A percentile compares a stretch with the other conserved stretches of the same genome.
These are phyloP conservation scores for Yamadazyma sp. DNA, from an alignment of 805 yeast species.

Conservation along the genomic window DNA sequence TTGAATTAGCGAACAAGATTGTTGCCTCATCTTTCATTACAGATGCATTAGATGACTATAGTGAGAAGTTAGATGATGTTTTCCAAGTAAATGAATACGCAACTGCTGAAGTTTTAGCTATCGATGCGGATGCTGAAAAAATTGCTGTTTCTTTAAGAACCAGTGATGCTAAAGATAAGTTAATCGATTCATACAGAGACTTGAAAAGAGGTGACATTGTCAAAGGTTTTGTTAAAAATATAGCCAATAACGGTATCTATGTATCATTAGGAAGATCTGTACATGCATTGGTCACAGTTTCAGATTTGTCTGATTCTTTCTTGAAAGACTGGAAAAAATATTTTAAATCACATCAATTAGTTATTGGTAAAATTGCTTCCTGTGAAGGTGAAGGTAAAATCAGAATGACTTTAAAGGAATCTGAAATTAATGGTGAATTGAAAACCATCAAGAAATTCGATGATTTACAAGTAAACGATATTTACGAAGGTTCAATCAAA, in stretches of 20 bases:
- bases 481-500: constrained; percentile 74
- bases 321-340: constrained; percentile 86
- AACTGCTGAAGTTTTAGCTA: constrained; percentile 51
- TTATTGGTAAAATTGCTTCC: constrained; percentile 67
- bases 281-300: constrained; percentile 75
- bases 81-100: constrained; percentile 53
- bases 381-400: constrained; percentile 63
- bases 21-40: constrained; percentile 67
- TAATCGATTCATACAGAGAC: constrained; percentile 48
- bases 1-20: constrained; percentile 63
- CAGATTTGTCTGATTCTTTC: constrained; percentile 77
- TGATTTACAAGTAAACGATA: constrained; percentile 67
- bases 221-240: constrained; percentile 74
- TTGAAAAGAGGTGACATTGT: constrained; percentile 69
- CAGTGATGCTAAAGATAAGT: constrained; percentile 47
- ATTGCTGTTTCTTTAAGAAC: constrained; percentile 62
- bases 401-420: constrained; percentile 74
- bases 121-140: constrained; percentile 49
- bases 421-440: constrained; percentile 71
- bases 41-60: constrained; percentile 73
- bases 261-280: constrained; percentile 69
- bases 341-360: constrained; percentile 67
- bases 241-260: constrained; percentile 74
- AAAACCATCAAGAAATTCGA: constrained; percentile 56
- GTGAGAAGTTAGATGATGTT: constrained; percentile 47